A percentile compares a stretch with the other conserved stretches of the same genome.
These are phyloP conservation scores for Sclerotinia subarctica DNA, from an alignment of 2,329 filamentous ascomycete species.

Conservation along the genomic window DNA sequence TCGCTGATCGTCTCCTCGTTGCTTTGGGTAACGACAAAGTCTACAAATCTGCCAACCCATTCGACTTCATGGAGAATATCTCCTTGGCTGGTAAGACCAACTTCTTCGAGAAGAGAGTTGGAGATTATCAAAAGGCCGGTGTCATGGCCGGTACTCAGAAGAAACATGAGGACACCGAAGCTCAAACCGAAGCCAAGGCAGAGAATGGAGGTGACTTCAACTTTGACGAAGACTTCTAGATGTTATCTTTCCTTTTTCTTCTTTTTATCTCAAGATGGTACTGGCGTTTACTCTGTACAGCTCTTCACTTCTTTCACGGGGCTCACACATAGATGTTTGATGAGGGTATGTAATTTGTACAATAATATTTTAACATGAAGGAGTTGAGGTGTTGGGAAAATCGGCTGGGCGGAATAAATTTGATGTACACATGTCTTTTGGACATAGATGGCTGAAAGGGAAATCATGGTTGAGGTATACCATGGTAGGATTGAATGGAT, in stretches of 20 bases:
- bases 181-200: slow-evolving; percentile 50
- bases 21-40: slow-evolving; percentile 92
- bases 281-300: slow-evolving; percentile 25
- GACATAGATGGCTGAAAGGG: slow-evolving; percentile 22
- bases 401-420: slow-evolving; percentile 21
- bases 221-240: slow-evolving; percentile 97
- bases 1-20: slow-evolving; percentile 89
- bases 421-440: slow-evolving; percentile 16
- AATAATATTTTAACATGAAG: slow-evolving; percentile 18
- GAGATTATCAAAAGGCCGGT: slow-evolving; percentile 98
- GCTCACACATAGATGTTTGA: slow-evolving; percentile 33
- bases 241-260: slow-evolving; percentile 25
- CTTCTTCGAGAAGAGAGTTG: slow-evolving; percentile 99
- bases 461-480: slow-evolving; percentile 13
- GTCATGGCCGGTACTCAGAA: slow-evolving; percentile 93
- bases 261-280: slow-evolving; percentile 24
- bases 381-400: slow-evolving; percentile 31
- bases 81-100: slow-evolving; percentile 99
- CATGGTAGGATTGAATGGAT: slow-evolving; percentile 17
- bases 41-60: slow-evolving; percentile 91
- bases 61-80: slow-evolving; percentile 99
- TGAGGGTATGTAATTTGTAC: slow-evolving; percentile 23
- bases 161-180: slow-evolving; percentile 51
- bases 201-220: slow-evolving; percentile 74
- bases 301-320: slow-evolving; percentile 21